These are phyloP conservation scores for Periconia sp. DNA, from an alignment of 2,329 filamentous ascomycete genomes.

Conservation along the genomic window DNA sequence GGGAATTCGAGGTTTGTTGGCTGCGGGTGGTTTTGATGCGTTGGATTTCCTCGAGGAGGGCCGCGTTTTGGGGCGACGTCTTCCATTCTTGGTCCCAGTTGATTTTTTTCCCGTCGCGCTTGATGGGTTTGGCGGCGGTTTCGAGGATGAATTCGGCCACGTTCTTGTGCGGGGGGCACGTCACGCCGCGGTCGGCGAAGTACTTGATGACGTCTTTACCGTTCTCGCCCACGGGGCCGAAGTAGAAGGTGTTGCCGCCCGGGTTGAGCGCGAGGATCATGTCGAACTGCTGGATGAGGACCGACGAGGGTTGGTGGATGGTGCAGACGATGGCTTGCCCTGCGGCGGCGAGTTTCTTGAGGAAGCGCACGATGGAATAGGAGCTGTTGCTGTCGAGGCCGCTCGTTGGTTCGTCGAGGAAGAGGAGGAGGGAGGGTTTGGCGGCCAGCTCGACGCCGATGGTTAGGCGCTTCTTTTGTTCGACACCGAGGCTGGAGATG, in stretches of 20 bases:
- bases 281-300: slow-evolving; percentile 72
- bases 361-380: slow-evolving; percentile 67
- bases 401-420: slow-evolving; percentile 72
- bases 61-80: slow-evolving; percentile 62
- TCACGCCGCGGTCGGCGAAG: slow-evolving; percentile 65
- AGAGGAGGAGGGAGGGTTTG: slow-evolving; percentile 67
- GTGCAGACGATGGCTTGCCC: slow-evolving; percentile 75
- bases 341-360: slow-evolving; percentile 66
- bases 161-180: slow-evolving; percentile 67
- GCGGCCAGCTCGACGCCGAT: slow-evolving; percentile 68
- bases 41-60: slow-evolving; percentile 66
- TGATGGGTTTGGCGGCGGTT: slow-evolving; percentile 61
- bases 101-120: slow-evolving; percentile 58
- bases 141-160: slow-evolving; percentile 68
- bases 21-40: slow-evolving; percentile 62
- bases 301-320: slow-evolving; percentile 71
- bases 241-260: slow-evolving; percentile 72
- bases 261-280: slow-evolving; percentile 69
- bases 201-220: slow-evolving; percentile 67
- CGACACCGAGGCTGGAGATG: slow-evolving; percentile 65
- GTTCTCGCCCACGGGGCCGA: slow-evolving; percentile 70
- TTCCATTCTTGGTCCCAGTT: slow-evolving; percentile 79
- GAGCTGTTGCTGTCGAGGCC: slow-evolving; percentile 71
- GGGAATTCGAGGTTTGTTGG: slow-evolving; percentile 41
- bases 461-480: slow-evolving; percentile 71